Percentiles rank a stretch among this genome's conserved stretches.
These are phyloP conservation scores for Podaxis rugospora DNA, from an alignment of 768 basidiomycete genomes.

Conservation along the genomic window DNA sequence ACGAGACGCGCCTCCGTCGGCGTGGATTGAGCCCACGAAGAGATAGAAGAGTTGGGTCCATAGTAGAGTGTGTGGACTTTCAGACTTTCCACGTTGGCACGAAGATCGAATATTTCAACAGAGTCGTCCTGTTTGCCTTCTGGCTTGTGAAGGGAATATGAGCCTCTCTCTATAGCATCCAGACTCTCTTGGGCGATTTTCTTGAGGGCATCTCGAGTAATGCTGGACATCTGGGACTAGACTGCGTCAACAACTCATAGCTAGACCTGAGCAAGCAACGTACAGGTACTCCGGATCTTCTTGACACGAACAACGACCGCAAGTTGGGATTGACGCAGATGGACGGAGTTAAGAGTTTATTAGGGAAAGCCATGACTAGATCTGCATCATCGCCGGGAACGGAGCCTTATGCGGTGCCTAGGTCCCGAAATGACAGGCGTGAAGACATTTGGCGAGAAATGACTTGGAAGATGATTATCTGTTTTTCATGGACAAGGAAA, in stretches of 20 bases:
- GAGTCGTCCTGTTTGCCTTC: neutral
- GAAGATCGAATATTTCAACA: slow-evolving; percentile 12
- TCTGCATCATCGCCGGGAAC: neutral
- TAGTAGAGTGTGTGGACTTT: slow-evolving; percentile 45
- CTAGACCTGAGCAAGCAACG: neutral
- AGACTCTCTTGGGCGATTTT: neutral
- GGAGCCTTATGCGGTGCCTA: neutral
- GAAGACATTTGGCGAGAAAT: neutral
- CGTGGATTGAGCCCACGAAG: slow-evolving; percentile 33
- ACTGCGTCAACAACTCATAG: neutral
- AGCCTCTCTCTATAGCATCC: neutral
- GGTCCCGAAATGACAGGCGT: neutral
- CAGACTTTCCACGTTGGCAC: slow-evolving; percentile 19
- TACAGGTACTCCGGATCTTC: neutral
- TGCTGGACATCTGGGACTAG: neutral
- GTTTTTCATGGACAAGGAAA: neutral
- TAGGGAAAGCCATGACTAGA: neutral
- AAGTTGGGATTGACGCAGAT: neutral
- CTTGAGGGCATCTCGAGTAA: neutral
- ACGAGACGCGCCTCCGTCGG: neutral
- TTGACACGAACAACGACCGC: neutral
- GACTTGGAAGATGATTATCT: neutral
- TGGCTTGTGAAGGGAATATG: neutral
- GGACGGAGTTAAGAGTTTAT: neutral
- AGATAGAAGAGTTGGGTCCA: slow-evolving; percentile 39